Evolutionary conservation across 1,284 basidiomycete genomes (phyloP), one percentile per base, ranked within the genome.

Genomic region (Irpex lacteus): DNA sequence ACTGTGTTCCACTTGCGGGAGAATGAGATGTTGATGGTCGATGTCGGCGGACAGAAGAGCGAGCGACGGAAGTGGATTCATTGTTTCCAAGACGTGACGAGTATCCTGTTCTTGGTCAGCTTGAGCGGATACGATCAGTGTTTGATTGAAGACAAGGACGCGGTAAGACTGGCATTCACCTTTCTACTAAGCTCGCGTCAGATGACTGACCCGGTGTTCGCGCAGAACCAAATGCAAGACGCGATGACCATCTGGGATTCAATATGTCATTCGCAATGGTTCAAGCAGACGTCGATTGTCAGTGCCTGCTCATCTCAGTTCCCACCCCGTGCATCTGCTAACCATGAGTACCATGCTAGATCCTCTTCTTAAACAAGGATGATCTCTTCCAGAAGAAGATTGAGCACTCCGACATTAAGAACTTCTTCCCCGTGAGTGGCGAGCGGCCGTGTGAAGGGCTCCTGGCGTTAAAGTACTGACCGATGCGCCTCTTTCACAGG

Each of bases 211-310:
- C 44, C 6, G 40, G n/a, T 56, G 26, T 5, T 52, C n/a, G 36
- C 65, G 9, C 70, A 94, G 91, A 96, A 94, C 76, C 94, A 92
- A 89, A 97, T 98, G 95, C 91, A 95, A 78, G 96, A 97, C 71
- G 93, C 95, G 0, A 89, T 98, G 85, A 94, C 94, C 59, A 94
- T 98, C 57, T 98, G 95, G 88, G 95, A 96, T 73, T 96, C 94
- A 53, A 94, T 96, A 81, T 93, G 92, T 78, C 92, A 94, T 74
- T 94, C 92, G 21, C 92, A 94, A 70, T 95, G 95, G 95, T 98
- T 98, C 78, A 88, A 90, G 74, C 85, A 90, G 68, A 95, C 95
- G 0, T 95, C 94, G 3, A 95, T 97, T 70, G 93, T 94, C 68
- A 60, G 88, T 77, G 5, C 8, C 44, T 67, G 32, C 61, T 64